phyloP scores from a whole-genome alignment of 176 grass and related monocot species.

The Eragrostis nindensis region DNA sequence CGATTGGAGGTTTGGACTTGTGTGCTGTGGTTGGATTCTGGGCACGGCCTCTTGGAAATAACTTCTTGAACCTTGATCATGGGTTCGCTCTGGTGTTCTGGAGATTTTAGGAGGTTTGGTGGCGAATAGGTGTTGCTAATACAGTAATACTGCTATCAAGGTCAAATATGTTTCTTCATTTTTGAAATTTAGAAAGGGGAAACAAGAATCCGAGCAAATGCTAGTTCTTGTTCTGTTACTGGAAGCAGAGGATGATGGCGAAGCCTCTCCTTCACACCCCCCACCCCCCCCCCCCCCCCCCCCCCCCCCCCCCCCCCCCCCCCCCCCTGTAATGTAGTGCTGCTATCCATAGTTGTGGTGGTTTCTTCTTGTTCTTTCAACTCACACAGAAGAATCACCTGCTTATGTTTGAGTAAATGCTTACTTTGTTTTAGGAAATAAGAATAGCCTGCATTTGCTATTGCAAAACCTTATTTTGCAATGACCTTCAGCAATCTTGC shows the following conservation, averaged over 20 bases:
- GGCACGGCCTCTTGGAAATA: background rate
- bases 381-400: background rate
- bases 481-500: background rate
- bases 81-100: background rate
- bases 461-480: background rate
- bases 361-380: conserved; percentile 2
- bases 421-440: background rate
- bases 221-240: background rate
- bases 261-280: background rate
- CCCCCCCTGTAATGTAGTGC: background rate
- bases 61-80: background rate
- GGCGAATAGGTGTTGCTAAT: background rate
- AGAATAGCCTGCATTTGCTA: background rate
- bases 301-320: too few relatives aligned
- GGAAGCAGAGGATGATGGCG: background rate
- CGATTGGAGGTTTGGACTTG: background rate
- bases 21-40: conserved; percentile 19
- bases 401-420: background rate
- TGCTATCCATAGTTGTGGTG: background rate
- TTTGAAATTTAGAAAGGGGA: conserved; percentile 2
- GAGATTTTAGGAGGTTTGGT: background rate
- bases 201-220: background rate
- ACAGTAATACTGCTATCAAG: background rate
- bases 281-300: too few relatives aligned
- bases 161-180: background rate